Percentiles rank a stretch among this genome's conserved stretches.
phyloP scores from a whole-genome alignment of 352 stramenopile genomes.

The Ophiocytium majus region DNA sequence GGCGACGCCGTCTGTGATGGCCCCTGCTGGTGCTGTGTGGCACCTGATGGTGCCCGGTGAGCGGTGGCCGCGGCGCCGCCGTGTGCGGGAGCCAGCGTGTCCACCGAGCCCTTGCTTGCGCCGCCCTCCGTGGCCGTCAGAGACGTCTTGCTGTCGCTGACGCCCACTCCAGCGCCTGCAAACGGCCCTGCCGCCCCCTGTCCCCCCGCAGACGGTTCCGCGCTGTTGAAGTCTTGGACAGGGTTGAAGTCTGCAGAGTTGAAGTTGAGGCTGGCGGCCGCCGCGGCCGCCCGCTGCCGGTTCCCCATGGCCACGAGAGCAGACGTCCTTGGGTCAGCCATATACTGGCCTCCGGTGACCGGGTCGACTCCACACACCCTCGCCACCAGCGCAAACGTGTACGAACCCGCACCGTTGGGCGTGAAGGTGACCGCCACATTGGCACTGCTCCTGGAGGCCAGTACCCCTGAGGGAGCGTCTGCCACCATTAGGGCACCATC shows the following conservation, averaged over 20 bases:
- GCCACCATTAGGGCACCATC: not conserved
- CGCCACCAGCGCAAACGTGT: not conserved
- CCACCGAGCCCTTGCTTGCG: no score
- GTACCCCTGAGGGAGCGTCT: not conserved
- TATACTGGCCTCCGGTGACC: not conserved
- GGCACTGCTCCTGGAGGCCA: not conserved
- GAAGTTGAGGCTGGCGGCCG: no score
- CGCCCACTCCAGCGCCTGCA: no score
- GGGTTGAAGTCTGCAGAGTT: no score
- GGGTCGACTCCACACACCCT: not conserved
- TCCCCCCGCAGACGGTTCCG: no score
- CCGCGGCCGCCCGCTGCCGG: slow-evolving; percentile 22
- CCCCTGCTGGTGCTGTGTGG: no score
- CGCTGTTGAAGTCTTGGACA: no score
- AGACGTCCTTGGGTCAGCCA: not conserved
- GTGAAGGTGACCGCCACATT: slow-evolving; percentile 10
- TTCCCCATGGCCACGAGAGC: not conserved
- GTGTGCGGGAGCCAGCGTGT: no score
- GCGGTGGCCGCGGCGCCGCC: not conserved
- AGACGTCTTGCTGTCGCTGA: no score
- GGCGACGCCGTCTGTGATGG: slow-evolving; percentile 14
- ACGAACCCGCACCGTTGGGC: not conserved
- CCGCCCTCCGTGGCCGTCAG: no score
- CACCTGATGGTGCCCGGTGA: no score
- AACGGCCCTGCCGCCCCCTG: no score